These are phyloP conservation scores for Ramalina peruviana DNA, from an alignment of 495 filamentous ascomycete genomes.

Conservation along the genomic window DNA sequence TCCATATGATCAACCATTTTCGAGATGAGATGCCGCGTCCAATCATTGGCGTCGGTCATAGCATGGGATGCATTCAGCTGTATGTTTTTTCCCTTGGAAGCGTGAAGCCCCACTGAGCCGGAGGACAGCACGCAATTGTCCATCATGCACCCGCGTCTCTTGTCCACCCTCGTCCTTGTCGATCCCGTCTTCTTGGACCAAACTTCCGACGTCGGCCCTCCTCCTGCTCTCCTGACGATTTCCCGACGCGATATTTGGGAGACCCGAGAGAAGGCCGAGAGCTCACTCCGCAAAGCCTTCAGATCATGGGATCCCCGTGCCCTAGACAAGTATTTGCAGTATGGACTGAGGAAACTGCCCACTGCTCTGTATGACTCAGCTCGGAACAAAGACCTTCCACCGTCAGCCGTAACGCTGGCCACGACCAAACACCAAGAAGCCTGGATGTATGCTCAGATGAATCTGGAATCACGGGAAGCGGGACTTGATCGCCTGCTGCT, in stretches of 20 bases:
- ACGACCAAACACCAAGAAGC: slow-evolving; percentile 51
- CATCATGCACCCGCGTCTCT: slow-evolving; percentile 31
- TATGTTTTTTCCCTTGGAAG: slow-evolving; percentile 31
- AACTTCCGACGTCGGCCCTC: not conserved
- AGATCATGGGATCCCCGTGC: slow-evolving; percentile 14
- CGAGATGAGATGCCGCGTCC: slow-evolving; percentile 58
- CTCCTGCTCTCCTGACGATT: not conserved
- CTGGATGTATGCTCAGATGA: slow-evolving; percentile 22
- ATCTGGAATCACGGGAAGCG: slow-evolving; percentile 8
- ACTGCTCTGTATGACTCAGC: slow-evolving; percentile 28
- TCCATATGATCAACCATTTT: slow-evolving; percentile 62
- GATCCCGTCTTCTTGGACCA: slow-evolving; percentile 27
- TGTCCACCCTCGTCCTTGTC: slow-evolving; percentile 28
- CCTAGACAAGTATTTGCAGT: slow-evolving; percentile 13
- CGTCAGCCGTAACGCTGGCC: slow-evolving; percentile 40
- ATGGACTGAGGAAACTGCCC: slow-evolving; percentile 13
- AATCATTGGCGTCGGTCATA: slow-evolving; percentile 64
- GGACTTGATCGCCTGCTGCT: slow-evolving; percentile 36
- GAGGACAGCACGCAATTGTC: slow-evolving; percentile 17
- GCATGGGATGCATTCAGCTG: slow-evolving; percentile 44
- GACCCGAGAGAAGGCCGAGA: slow-evolving; percentile 10
- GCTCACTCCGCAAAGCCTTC: slow-evolving; percentile 12
- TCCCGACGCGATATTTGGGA: slow-evolving; percentile 12
- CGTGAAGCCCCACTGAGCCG: not conserved
- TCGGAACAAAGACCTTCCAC: slow-evolving; percentile 12